Evolutionary conservation across 1,284 basidiomycete species (phyloP).

Genomic region (Tetrapyrgos nigripes): DNA sequence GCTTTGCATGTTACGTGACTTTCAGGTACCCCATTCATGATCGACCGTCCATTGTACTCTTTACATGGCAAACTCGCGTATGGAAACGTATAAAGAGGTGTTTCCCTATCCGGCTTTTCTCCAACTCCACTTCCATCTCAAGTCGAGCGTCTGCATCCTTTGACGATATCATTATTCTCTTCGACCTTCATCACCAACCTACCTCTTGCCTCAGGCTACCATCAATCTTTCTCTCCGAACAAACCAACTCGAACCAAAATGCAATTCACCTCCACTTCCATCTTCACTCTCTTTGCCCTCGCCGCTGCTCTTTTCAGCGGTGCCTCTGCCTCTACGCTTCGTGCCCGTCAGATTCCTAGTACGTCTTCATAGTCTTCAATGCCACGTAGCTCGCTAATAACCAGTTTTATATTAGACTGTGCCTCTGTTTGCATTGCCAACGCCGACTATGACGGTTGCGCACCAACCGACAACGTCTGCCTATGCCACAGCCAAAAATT

Average conservation of each 20-base stretch:
- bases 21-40: not conserved
- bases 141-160: not conserved
- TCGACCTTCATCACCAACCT: not conserved
- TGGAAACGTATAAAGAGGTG: not conserved
- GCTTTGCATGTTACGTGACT: not conserved
- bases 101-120: not conserved
- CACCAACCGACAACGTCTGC: conserved; percentile 51
- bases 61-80: not conserved
- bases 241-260: not conserved
- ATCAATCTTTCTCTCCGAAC: not conserved
- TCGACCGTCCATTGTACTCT: not conserved
- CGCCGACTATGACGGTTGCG: conserved; percentile 50
- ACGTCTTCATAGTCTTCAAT: conserved; percentile 14
- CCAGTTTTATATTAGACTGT: conserved; percentile 46
- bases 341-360: conserved; percentile 45
- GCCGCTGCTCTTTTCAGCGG: not conserved
- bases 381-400: not conserved
- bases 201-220: not conserved
- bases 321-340: conserved; percentile 1
- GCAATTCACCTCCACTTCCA: not conserved
- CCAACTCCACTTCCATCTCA: not conserved
- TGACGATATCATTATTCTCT: not conserved
- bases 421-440: conserved; percentile 49
- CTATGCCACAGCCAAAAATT: conserved; percentile 56
- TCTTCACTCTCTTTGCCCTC: not conserved